phyloP scores from a whole-genome alignment of 345 rosid genomes.

The Populus davidiana region DNA sequence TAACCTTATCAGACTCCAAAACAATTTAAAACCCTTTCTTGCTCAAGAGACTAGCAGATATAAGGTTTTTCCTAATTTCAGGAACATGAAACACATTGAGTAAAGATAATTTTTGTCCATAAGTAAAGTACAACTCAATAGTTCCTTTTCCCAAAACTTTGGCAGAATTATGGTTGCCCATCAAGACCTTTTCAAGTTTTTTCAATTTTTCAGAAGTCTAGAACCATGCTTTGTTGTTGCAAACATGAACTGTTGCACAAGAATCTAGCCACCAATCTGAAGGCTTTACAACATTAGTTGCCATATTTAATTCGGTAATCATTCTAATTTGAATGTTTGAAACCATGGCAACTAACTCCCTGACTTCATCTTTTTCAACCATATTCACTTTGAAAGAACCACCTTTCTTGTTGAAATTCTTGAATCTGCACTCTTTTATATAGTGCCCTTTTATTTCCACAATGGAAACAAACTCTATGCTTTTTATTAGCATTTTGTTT shows the following conservation, averaged over 20 bases:
- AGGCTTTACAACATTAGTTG: too few relatives aligned
- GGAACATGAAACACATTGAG: slow-evolving; percentile 8
- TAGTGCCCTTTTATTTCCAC: too few relatives aligned
- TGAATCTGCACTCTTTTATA: too few relatives aligned
- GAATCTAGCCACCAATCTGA: too few relatives aligned
- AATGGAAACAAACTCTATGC: too few relatives aligned
- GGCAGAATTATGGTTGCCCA: background rate
- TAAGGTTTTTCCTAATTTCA: background rate
- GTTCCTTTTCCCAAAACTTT: background rate
- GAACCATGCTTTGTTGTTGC: background rate
- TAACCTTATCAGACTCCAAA: background rate
- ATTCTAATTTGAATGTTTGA: background rate
- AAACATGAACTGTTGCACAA: too few relatives aligned
- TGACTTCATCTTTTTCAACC: background rate
- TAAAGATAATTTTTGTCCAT: background rate
- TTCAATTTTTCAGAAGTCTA: background rate
- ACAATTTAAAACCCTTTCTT: background rate
- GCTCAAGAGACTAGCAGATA: background rate
- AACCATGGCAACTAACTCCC: background rate
- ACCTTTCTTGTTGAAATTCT: too few relatives aligned
- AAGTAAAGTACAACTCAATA: background rate
- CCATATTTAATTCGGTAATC: too few relatives aligned
- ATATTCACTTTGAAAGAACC: too few relatives aligned
- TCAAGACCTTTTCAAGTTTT: background rate
- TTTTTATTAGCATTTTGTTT: too few relatives aligned